Base-by-base conservation (phyloP, 805 yeast species). In the Lipomyces chichibuensis region DNA sequence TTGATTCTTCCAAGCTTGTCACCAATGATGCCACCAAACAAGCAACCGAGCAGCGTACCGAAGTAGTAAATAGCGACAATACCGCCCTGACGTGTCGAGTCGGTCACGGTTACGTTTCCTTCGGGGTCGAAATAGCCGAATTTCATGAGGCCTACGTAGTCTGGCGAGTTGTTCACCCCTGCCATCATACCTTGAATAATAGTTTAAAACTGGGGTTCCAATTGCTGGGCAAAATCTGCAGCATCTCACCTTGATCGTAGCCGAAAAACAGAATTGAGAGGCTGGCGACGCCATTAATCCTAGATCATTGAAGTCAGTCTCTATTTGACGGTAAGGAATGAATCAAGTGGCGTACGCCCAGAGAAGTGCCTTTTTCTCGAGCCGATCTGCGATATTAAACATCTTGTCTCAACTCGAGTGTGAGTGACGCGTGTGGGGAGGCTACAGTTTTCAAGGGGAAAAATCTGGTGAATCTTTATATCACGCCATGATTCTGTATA, bases 1-100 rank as follows among this genome's bases (percentile, higher is more conserved):
- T 84, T 84, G 77, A 87, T 83, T 80, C 92, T 85, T 63, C 92
- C 92, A 53, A 78, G 73, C 54, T 65, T 77, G 66, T 86, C 89
- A 75, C 90, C 91, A 65, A 80, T 76, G 71, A 51, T 63, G n/a
- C 71, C 71, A 14, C 65, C 70, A 23, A 61, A 53, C n/a, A 65
- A 17, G 49, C 65, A 55, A 13, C 71, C 71, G 46, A 62, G 53
- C 37, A 74, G 63, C 39, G 78, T 74, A 25, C 80, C 80, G 62
- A 77, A 71, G 66, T 77, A 76, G 57, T 76, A 74, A 60, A 77
- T 74, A 14, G 79, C 75, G 35, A 77, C 78, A 58, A 77, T 77
- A 13, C 78, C 78, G 39, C 79, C 79, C 61, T 70, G 72, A 54
- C 71, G 68, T 55, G 76, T 72, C 9, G 76, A 69, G 64, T 72